Conservation (phyloP, 192 early-diverging fungal genomes). For the Coemansia sp. region DNA sequence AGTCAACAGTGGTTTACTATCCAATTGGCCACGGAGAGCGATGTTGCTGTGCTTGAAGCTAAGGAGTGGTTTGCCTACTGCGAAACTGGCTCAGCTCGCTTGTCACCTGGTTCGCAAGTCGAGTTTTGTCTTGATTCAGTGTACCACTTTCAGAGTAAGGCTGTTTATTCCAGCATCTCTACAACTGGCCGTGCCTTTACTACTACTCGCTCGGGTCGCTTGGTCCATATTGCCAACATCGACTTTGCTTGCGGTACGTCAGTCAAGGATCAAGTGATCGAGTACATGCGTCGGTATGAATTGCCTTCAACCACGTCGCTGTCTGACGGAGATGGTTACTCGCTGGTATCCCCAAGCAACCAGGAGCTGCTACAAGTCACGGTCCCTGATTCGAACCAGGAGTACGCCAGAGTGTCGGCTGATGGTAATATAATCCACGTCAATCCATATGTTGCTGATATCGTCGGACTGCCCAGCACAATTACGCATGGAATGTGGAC, state of each 20-base stretch:
- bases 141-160: conserved; percentile 61
- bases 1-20: conserved; percentile 70
- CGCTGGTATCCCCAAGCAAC: not conserved
- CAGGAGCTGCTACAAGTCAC: not conserved
- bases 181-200: conserved; percentile 69
- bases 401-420: conserved; percentile 77
- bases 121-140: conserved; percentile 82
- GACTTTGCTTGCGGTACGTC: conserved; percentile 66
- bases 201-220: conserved; percentile 58
- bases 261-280: conserved; percentile 77
- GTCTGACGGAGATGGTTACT: conserved; percentile 68
- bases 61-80: conserved; percentile 78
- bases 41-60: conserved; percentile 75
- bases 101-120: conserved; percentile 60
- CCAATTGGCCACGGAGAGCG: conserved; percentile 63
- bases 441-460: conserved; percentile 88
- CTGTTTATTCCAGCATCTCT: conserved; percentile 65
- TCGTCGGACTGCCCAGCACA: conserved; percentile 80
- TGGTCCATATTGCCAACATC: conserved; percentile 77
- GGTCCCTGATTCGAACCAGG: conserved; percentile 75
- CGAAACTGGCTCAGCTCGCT: conserved; percentile 12
- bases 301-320: conserved; percentile 68
- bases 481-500: conserved; percentile 98
- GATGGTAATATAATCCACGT: conserved; percentile 93
- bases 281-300: conserved; percentile 76